Conservation (phyloP, 2,329 filamentous ascomycete genomes). For the Zalaria obscura region DNA sequence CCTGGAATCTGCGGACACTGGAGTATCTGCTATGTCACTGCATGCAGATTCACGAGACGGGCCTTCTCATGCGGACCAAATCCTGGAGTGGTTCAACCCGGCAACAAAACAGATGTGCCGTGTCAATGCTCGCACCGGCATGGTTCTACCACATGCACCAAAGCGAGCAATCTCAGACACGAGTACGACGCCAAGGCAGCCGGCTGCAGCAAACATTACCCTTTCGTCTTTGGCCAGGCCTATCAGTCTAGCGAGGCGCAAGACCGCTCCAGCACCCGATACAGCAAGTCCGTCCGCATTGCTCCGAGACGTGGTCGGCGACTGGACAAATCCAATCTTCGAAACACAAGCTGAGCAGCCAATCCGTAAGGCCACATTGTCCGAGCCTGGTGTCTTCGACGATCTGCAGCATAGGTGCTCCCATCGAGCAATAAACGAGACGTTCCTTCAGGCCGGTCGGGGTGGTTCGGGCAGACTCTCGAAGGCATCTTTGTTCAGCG, state of each 20-base stretch:
- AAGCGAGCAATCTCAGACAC: background rate
- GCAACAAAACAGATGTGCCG: slow-evolving; percentile 35
- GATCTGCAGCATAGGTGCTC: background rate
- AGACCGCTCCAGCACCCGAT: background rate
- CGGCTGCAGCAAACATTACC: slow-evolving; percentile 11
- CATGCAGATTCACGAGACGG: too few relatives aligned
- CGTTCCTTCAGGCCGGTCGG: slow-evolving; percentile 6
- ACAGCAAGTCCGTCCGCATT: slow-evolving; percentile 24
- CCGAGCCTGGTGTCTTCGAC: background rate
- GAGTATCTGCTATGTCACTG: too few relatives aligned
- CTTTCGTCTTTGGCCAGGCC: slow-evolving; percentile 14
- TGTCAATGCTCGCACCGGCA: slow-evolving; percentile 44
- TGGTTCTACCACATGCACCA: slow-evolving; percentile 12
- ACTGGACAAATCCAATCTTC: slow-evolving; percentile 70
- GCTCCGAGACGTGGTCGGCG: slow-evolving; percentile 45
- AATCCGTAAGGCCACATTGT: background rate
- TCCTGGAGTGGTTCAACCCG: slow-evolving; percentile 47
- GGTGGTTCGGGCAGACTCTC: slow-evolving; percentile 35
- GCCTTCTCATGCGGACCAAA: slow-evolving; percentile 14
- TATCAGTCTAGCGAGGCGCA: slow-evolving; percentile 17
- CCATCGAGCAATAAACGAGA: slow-evolving; percentile 8
- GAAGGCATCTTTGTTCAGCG: slow-evolving; percentile 43
- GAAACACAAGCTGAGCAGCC: slow-evolving; percentile 26
- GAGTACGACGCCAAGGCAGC: slow-evolving; percentile 1
- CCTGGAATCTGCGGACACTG: too few relatives aligned